Evolutionary conservation across 208 protist species (phyloP).

Genomic region (Crithidia thermophila): DNA sequence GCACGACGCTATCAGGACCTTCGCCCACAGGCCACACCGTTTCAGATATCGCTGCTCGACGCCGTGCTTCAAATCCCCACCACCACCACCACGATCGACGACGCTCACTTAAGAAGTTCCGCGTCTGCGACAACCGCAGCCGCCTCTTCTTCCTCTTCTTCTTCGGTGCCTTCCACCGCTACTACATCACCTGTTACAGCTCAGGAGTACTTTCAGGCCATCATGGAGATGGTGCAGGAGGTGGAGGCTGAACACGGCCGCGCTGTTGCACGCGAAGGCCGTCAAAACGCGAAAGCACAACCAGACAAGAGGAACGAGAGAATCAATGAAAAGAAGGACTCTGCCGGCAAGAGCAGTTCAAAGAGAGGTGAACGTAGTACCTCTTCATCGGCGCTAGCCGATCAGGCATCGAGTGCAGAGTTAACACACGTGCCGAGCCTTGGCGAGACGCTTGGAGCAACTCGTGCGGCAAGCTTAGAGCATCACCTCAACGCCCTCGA

Average conservation of each 20-base stretch:
- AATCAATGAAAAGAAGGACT: background rate
- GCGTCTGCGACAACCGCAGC: background rate
- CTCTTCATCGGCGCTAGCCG: too few species aligned
- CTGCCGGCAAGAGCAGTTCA: too few species aligned
- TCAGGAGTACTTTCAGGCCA: conserved; percentile 26
- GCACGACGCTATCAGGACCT: conserved; percentile 15
- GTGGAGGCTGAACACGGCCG: conserved; percentile 30
- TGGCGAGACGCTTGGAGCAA: conserved; percentile 23
- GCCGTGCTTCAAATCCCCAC: conserved; percentile 3
- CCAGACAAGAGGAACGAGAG: background rate
- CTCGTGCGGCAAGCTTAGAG: conserved; percentile 35
- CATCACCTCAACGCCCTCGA: conserved; percentile 53
- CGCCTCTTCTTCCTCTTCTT: background rate
- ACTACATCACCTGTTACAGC: conserved; percentile 4
- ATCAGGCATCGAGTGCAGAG: too few species aligned
- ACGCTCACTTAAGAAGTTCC: background rate
- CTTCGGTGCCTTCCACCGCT: background rate
- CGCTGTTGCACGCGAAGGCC: background rate
- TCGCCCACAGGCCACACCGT: conserved; percentile 17
- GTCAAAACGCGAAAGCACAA: background rate
- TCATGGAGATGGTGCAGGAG: conserved; percentile 35
- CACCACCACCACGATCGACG: background rate
- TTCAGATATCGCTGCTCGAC: conserved; percentile 31
- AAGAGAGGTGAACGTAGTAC: too few species aligned
- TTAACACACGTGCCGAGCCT: background rate